These are phyloP conservation scores for Fusarium sp. DNA, from an alignment of 2,329 filamentous ascomycete species.

Conservation along the genomic window DNA sequence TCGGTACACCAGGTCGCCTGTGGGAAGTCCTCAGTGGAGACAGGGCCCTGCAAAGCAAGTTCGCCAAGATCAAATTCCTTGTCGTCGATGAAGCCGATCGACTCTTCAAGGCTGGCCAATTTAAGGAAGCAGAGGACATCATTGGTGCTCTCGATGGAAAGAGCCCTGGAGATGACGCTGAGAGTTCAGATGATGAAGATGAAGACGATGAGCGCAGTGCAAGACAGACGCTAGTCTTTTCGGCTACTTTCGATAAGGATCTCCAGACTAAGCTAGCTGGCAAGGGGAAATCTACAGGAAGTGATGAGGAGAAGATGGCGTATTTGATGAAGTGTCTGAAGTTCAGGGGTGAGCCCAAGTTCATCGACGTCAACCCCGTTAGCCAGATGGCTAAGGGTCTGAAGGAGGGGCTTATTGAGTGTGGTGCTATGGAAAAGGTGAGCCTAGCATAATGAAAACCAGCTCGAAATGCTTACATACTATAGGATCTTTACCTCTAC, in stretches of 20 bases:
- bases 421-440: slow-evolving; percentile 92
- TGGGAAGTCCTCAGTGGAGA: slow-evolving; percentile 93
- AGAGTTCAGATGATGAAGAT: slow-evolving; percentile 64
- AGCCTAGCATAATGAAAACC: slow-evolving; percentile 20
- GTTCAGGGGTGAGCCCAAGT: slow-evolving; percentile 88
- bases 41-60: slow-evolving; percentile 74
- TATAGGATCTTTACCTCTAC: slow-evolving; percentile 90
- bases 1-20: slow-evolving; percentile 90
- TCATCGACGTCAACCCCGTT: slow-evolving; percentile 90
- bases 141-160: slow-evolving; percentile 81
- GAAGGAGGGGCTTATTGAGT: slow-evolving; percentile 92
- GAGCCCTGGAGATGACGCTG: slow-evolving; percentile 71
- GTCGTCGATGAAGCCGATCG: slow-evolving; percentile 96
- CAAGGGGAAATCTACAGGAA: slow-evolving; percentile 71
- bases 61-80: slow-evolving; percentile 82
- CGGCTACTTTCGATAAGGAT: slow-evolving; percentile 92
- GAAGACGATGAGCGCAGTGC: slow-evolving; percentile 54
- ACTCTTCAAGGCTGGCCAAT: slow-evolving; percentile 91
- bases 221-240: slow-evolving; percentile 94
- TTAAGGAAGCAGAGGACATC: slow-evolving; percentile 93
- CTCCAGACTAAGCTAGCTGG: slow-evolving; percentile 91
- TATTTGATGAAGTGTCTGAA: slow-evolving; percentile 92
- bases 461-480: slow-evolving; percentile 10
- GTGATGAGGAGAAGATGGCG: slow-evolving; percentile 86
- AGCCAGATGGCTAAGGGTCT: slow-evolving; percentile 89